These are phyloP conservation scores for Kodamaea anthophila DNA, from an alignment of 1,139 yeast species.

Conservation along the genomic window DNA sequence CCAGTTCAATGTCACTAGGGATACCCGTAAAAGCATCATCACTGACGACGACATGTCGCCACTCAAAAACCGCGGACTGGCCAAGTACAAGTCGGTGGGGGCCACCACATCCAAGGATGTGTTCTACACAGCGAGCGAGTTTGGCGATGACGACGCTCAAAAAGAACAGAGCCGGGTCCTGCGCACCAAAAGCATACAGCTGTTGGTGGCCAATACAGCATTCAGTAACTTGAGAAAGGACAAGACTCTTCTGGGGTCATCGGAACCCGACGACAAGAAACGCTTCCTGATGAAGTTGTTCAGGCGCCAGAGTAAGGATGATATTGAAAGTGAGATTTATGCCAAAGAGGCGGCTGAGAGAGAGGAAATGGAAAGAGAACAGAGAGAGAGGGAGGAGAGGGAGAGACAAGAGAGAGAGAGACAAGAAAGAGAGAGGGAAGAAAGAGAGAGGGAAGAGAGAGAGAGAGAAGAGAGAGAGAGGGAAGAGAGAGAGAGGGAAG, in stretches of 20 bases:
- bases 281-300: constrained; percentile 3
- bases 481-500: constrained; percentile 2
- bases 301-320: constrained; percentile 2
- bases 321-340: background rate
- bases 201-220: constrained; percentile 37
- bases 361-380: background rate
- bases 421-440: background rate
- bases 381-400: constrained; percentile 7
- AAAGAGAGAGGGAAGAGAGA: no score
- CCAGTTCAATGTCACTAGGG: constrained; percentile 11
- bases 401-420: constrained; percentile 10
- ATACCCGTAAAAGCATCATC: constrained; percentile 2
- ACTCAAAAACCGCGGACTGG: constrained; percentile 6
- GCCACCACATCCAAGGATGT: constrained; percentile 13
- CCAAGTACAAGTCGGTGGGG: constrained; percentile 16
- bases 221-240: constrained; percentile 31
- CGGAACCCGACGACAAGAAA: constrained; percentile 3
- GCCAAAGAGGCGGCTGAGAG: constrained; percentile 6
- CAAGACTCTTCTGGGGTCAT: background rate
- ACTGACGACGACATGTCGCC: constrained; percentile 3
- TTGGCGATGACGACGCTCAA: constrained; percentile 1
- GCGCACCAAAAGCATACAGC: constrained; percentile 15
- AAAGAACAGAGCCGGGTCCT: constrained; percentile 5
- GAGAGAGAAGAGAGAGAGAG: background rate
- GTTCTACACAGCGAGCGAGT: constrained; percentile 6